These are phyloP conservation scores for Phytophthora crassamura DNA, from an alignment of 352 stramenopile species.

Conservation along the genomic window DNA sequence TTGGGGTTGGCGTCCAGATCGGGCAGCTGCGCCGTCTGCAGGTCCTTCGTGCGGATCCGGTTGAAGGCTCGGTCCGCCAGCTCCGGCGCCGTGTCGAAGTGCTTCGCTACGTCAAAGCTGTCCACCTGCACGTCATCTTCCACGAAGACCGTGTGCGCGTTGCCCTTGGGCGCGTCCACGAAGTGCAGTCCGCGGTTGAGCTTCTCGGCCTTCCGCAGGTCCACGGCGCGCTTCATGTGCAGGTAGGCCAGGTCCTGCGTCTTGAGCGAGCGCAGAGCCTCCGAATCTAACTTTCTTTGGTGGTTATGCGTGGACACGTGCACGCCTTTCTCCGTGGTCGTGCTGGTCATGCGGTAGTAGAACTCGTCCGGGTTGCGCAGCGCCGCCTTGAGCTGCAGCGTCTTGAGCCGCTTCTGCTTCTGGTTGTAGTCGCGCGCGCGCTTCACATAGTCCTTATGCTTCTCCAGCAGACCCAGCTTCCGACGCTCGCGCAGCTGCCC, in stretches of 20 bases:
- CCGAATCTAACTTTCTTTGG: conserved; percentile 61
- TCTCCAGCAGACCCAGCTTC: conserved; percentile 97
- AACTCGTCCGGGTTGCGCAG: conserved; percentile 99
- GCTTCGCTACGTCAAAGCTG: conserved; percentile 89
- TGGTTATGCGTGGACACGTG: conserved; percentile 85
- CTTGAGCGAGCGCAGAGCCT: conserved; percentile 93
- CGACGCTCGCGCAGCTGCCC: conserved; percentile 92
- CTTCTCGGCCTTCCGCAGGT: conserved; percentile 83
- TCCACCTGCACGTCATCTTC: conserved; percentile 80
- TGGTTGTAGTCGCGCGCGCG: conserved; percentile 96
- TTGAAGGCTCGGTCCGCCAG: conserved; percentile 79
- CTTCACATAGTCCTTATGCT: conserved; percentile 98
- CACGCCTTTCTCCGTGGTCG: conserved; percentile 76
- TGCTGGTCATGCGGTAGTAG: conserved; percentile 97
- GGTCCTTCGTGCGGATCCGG: conserved; percentile 64
- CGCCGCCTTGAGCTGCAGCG: conserved; percentile 92
- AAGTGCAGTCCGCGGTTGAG: conserved; percentile 82
- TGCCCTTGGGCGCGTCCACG: conserved; percentile 73
- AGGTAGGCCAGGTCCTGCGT: conserved; percentile 97
- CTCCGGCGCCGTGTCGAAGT: conserved; percentile 92
- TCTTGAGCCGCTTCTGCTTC: conserved; percentile 92
- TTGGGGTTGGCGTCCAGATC: conserved; percentile 43
- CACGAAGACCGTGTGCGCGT: conserved; percentile 96
- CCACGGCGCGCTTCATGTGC: conserved; percentile 86
- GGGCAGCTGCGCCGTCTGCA: conserved; percentile 53